A percentile compares a stretch with the other conserved stretches of the same genome.
Evolutionary conservation across 169 alveolate species (phyloP).

Genomic region (Plasmodium inui): DNA sequence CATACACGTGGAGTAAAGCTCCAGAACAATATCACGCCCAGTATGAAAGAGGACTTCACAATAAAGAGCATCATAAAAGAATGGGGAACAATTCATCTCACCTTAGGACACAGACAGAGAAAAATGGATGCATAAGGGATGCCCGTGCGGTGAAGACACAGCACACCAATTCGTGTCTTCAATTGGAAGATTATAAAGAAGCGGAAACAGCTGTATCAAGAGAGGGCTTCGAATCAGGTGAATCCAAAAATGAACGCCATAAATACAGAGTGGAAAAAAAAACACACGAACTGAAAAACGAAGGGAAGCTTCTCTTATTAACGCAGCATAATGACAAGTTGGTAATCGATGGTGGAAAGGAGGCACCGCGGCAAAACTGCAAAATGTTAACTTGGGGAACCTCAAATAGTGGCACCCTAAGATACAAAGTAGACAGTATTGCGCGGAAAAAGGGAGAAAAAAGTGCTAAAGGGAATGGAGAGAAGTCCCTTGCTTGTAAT

Average conservation of each 20-base stretch:
- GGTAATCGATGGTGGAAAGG: not conserved
- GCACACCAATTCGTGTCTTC: not conserved
- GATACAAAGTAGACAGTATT: not conserved
- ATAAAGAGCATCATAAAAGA: not conserved
- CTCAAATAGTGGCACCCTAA: not conserved
- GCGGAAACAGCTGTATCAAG: not conserved
- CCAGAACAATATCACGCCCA: not conserved
- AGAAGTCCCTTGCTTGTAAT: not conserved
- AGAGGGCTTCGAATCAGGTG: not conserved
- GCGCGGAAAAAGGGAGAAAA: not conserved
- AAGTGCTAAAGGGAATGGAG: not conserved
- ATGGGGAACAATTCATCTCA: not conserved
- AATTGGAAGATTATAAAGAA: conserved; percentile 10
- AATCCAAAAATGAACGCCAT: not conserved
- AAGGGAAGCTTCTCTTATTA: not conserved
- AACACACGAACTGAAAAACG: not conserved
- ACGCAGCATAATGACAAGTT: not conserved
- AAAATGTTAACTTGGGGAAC: not conserved
- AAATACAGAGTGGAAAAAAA: not conserved
- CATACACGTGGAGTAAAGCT: not conserved
- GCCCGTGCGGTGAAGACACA: not conserved
- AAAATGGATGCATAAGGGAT: too few relatives aligned
- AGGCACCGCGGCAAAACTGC: not conserved
- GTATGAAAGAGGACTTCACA: not conserved
- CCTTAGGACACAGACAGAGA: not conserved